A percentile compares a stretch with the other conserved stretches of the same genome.
Evolutionary conservation across 768 basidiomycete species (phyloP).

Genomic region (Serendipita sp.): DNA sequence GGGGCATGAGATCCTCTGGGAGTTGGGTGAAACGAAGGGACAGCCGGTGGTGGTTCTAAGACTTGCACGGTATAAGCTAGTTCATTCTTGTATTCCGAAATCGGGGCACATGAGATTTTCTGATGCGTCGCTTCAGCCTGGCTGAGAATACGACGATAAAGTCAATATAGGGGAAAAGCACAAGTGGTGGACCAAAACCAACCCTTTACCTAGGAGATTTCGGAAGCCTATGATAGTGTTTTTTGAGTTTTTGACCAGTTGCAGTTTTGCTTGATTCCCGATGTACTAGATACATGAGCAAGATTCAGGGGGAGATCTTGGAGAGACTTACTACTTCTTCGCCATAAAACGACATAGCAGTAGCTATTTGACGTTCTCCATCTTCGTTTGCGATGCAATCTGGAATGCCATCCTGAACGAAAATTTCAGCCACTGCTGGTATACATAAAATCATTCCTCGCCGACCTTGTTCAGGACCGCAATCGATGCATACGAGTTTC

Average conservation of each 20-base stretch:
- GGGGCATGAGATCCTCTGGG: constrained; percentile 25
- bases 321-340: constrained; percentile 65
- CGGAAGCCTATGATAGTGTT: constrained; percentile 95
- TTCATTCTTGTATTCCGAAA: constrained; percentile 42
- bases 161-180: not conserved
- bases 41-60: constrained; percentile 61
- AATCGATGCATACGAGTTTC: constrained; percentile 88
- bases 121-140: not conserved
- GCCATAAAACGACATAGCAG: constrained; percentile 78
- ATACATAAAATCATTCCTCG: constrained; percentile 4
- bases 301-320: not conserved
- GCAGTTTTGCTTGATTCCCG: constrained; percentile 84
- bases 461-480: constrained; percentile 86
- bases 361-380: constrained; percentile 94
- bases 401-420: constrained; percentile 62
- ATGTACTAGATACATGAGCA: constrained; percentile 50
- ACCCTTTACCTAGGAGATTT: constrained; percentile 87
- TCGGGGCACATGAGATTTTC: constrained; percentile 38
- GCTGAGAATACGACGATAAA: not conserved
- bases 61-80: constrained; percentile 77
- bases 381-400: constrained; percentile 98
- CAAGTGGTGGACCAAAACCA: constrained; percentile 15
- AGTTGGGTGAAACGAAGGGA: constrained; percentile 24
- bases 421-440: not conserved
- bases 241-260: constrained; percentile 84